Evolutionary conservation across 768 basidiomycete genomes (phyloP).

Genomic region (Artomyces pyxidatus): DNA sequence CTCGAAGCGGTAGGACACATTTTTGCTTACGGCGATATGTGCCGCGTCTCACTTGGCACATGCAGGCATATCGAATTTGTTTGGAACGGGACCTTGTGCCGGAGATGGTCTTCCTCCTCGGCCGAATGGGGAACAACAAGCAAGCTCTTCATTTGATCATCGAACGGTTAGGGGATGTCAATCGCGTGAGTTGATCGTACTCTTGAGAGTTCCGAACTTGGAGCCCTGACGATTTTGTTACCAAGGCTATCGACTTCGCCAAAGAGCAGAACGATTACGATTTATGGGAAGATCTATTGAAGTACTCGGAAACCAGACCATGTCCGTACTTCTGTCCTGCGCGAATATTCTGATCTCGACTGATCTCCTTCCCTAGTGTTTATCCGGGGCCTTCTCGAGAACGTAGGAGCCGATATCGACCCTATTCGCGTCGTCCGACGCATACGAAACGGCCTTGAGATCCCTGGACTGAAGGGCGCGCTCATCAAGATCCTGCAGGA

Average conservation of each 20-base stretch:
- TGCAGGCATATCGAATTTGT: constrained; percentile 80
- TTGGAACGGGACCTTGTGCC: constrained; percentile 78
- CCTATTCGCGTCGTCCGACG: constrained; percentile 90
- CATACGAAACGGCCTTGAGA: constrained; percentile 94
- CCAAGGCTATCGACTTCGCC: constrained; percentile 80
- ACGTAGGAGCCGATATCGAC: constrained; percentile 93
- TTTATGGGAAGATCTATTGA: constrained; percentile 93
- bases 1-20: constrained; percentile 59
- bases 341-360: neutral
- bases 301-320: constrained; percentile 91
- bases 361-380: constrained; percentile 49
- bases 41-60: neutral
- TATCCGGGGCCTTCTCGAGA: constrained; percentile 91
- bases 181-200: constrained; percentile 47
- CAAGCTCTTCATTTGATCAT: constrained; percentile 91
- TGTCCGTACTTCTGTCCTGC: constrained; percentile 29
- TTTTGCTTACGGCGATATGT: neutral
- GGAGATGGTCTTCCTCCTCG: constrained; percentile 97
- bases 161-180: constrained; percentile 87
- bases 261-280: constrained; percentile 96
- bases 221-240: neutral
- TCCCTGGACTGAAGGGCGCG: constrained; percentile 89
- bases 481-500: constrained; percentile 96
- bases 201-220: neutral
- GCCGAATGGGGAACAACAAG: constrained; percentile 97